These are phyloP conservation scores for Aspergillus ochraceus DNA, from an alignment of 2,329 filamentous ascomycete species.

Conservation along the genomic window DNA sequence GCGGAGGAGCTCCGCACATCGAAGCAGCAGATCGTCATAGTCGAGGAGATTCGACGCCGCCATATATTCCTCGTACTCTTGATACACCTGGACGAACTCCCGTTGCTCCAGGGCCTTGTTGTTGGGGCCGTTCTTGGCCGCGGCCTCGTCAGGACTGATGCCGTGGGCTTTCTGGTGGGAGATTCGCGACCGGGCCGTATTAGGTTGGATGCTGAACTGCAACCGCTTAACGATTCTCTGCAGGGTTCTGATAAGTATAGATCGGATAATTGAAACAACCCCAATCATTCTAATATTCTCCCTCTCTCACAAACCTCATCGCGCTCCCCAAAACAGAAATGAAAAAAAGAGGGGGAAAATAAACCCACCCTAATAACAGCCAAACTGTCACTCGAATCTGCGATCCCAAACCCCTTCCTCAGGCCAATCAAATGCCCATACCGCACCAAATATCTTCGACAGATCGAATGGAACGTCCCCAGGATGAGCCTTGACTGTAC, in stretches of 20 bases:
- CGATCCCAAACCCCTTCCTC: constrained; percentile 82
- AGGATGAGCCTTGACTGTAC: constrained; percentile 75
- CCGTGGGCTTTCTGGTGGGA: constrained; percentile 61
- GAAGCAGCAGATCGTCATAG: constrained; percentile 87
- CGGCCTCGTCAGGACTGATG: constrained; percentile 47
- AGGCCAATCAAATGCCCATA: constrained; percentile 87
- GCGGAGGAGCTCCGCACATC: constrained; percentile 76
- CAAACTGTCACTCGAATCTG: constrained; percentile 77
- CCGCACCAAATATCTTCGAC: constrained; percentile 75
- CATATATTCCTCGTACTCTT: constrained; percentile 76
- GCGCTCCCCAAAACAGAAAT: too few species aligned
- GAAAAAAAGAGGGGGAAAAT: background rate
- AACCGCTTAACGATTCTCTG: constrained; percentile 75
- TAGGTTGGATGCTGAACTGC: constrained; percentile 67
- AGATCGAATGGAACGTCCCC: constrained; percentile 93
- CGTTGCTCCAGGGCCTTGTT: constrained; percentile 54
- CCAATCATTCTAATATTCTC: too few species aligned
- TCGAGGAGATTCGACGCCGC: constrained; percentile 79
- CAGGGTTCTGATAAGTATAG: constrained; percentile 11
- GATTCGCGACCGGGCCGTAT: constrained; percentile 72
- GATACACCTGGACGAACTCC: constrained; percentile 67
- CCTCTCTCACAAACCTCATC: background rate
- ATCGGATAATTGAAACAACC: background rate
- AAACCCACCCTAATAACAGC: constrained; percentile 65
- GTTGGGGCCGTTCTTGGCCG: constrained; percentile 33